Percentiles rank a stretch among this genome's conserved stretches.
phyloP scores from a whole-genome alignment of 768 basidiomycete genomes.

The Russula vinacea region DNA sequence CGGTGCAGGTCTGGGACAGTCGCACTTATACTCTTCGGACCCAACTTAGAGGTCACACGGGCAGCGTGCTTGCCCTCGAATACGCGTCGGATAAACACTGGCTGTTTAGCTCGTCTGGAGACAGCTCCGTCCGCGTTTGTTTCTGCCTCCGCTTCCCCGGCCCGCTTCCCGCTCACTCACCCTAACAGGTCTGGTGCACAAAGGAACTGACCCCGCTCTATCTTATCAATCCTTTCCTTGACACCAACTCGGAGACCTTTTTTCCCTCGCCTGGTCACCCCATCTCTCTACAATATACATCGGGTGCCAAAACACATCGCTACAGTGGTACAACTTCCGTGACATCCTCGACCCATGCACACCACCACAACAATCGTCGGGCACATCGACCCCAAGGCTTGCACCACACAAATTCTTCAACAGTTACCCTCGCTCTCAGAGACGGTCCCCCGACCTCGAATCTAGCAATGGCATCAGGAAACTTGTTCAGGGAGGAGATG shows the following conservation, averaged over 20 bases:
- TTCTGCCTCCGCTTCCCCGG: not conserved
- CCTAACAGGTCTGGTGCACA: conserved; percentile 75
- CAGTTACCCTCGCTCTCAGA: conserved; percentile 73
- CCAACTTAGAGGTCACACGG: conserved; percentile 75
- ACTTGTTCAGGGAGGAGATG: conserved; percentile 33
- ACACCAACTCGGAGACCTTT: conserved; percentile 81
- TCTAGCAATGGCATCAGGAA: conserved; percentile 52
- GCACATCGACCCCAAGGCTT: conserved; percentile 40
- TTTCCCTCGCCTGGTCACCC: conserved; percentile 77
- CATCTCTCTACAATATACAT: conserved; percentile 69
- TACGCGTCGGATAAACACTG: conserved; percentile 72
- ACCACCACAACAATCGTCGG: conserved; percentile 24
- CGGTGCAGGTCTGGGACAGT: conserved; percentile 79
- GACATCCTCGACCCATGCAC: not conserved
- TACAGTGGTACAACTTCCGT: conserved; percentile 80
- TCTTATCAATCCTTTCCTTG: conserved; percentile 72
- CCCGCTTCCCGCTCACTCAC: not conserved
- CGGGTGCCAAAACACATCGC: conserved; percentile 89
- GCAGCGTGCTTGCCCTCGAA: conserved; percentile 77
- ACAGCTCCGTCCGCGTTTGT: conserved; percentile 81
- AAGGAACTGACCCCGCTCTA: conserved; percentile 61
- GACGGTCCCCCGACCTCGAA: conserved; percentile 62
- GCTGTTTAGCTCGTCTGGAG: conserved; percentile 89
- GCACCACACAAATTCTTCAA: conserved; percentile 91
- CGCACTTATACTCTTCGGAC: conserved; percentile 62